phyloP scores from a whole-genome alignment of 2,329 filamentous ascomycete species.

The Drechslera avenae region DNA sequence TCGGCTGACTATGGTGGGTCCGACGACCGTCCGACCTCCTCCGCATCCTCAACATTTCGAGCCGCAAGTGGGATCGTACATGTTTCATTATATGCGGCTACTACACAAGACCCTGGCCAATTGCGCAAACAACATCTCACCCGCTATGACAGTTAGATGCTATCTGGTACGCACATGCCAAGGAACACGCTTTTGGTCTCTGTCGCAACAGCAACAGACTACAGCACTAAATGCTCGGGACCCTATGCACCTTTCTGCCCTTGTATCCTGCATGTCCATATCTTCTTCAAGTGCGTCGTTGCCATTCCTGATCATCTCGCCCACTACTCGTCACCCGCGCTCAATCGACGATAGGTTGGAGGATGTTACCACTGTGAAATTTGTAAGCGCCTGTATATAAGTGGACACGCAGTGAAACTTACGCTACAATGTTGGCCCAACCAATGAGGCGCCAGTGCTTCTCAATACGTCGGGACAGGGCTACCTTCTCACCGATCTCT shows the following conservation, averaged over 20 bases:
- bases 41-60: constrained; percentile 20
- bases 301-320: constrained; percentile 10
- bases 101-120: constrained; percentile 21
- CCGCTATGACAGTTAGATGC: constrained; percentile 18
- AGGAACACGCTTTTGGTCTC: constrained; percentile 28
- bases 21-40: constrained; percentile 16
- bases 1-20: constrained; percentile 26
- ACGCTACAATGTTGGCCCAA: constrained; percentile 52
- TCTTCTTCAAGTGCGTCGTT: constrained; percentile 22
- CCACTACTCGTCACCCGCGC: constrained; percentile 3
- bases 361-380: constrained; percentile 43
- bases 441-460: constrained; percentile 81
- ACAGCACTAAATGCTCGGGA: constrained; percentile 41
- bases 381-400: constrained; percentile 21
- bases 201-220: constrained; percentile 36
- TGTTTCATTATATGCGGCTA: constrained; percentile 32
- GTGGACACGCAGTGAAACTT: constrained; percentile 29
- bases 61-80: constrained; percentile 14
- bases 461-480: constrained; percentile 92
- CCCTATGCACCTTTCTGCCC: constrained; percentile 32
- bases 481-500: constrained; percentile 97
- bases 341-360: constrained; percentile 44
- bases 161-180: constrained; percentile 23
- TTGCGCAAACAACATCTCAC: constrained; percentile 17
- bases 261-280: constrained; percentile 18